Evolutionary conservation across 129 eudicot genomes (phyloP).

Genomic region (Tagetes patula): DNA sequence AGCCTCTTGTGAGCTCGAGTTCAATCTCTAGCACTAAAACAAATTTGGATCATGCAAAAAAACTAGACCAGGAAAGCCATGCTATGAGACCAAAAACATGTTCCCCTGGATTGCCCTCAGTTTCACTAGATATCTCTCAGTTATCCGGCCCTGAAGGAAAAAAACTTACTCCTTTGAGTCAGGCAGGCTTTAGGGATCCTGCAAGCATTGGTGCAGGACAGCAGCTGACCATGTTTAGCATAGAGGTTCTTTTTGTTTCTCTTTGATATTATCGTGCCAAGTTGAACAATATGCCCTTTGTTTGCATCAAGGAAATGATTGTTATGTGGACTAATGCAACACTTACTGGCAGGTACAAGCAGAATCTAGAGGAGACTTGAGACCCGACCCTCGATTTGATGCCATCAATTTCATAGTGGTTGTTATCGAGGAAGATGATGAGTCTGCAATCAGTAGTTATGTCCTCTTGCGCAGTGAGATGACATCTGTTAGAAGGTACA

Average conservation of each 20-base stretch:
- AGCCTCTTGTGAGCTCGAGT: conserved; percentile 20
- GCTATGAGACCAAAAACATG: conserved; percentile 28
- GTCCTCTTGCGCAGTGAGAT: conserved; percentile 57
- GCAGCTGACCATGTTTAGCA: conserved; percentile 85
- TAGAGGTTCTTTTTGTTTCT: conserved; percentile 54
- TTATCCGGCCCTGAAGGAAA: conserved; percentile 81
- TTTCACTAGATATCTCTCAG: conserved; percentile 65
- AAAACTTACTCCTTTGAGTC: conserved; percentile 87
- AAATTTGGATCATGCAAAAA: conserved; percentile 22
- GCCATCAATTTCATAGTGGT: conserved; percentile 63
- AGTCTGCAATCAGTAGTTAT: conserved; percentile 37
- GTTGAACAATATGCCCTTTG: not conserved
- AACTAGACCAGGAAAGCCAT: conserved; percentile 36
- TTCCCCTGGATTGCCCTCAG: conserved; percentile 14
- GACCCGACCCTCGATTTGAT: conserved; percentile 88
- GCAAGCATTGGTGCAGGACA: conserved; percentile 88
- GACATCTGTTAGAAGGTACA: conserved; percentile 45
- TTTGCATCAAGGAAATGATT: conserved; percentile 13
- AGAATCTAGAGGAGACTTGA: conserved; percentile 86
- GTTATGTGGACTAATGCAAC: conserved; percentile 18
- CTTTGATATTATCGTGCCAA: not conserved
- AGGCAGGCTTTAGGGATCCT: conserved; percentile 88
- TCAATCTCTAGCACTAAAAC: conserved; percentile 23
- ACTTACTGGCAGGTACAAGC: conserved; percentile 62
- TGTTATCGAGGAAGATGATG: conserved; percentile 70